Base-by-base conservation (phyloP, 306 rosid genomes). In the Citrullus colocynthis region DNA sequence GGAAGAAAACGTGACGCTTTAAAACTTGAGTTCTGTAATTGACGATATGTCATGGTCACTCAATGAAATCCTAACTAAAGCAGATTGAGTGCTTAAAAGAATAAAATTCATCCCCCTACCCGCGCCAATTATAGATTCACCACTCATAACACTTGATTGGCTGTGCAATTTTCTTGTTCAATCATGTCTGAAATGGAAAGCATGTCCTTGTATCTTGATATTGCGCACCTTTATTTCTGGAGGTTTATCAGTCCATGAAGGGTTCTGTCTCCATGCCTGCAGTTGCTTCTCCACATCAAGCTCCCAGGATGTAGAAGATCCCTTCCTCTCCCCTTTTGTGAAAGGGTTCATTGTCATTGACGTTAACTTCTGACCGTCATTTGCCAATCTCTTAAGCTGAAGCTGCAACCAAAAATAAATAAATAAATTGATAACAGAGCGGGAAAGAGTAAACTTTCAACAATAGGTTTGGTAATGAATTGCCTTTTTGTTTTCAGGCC, bases 191-290 rank as follows among this genome's bases (percentile, higher is more conserved):
- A 6, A 44, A 37, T 71, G 75, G 44, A 78, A 83, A 84, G 41
- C 28, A 74, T 28, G 56, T 37, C 75, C 79, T 32, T 67, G 55
- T 51, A 24, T 67, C 62, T 21, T 34, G 52, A 78, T 18, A 64
- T 21, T 70, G 45, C 82, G 81, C 72, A 95, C 99, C 97, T 92
- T 87, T 79, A 92, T 74, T 59, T 84, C 73, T 14, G 93, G 84
- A 69, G 91, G 83, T 81, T 83, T 87, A 83, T 92, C 98, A 64
- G 32, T 87, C 99, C 99, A 95, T 44, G 89, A 87, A 78, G 96
- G 96, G 78, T 92, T 92, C 82, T 88, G 92, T 85, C 85, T 86
- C 99, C 98, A 95, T 20, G 91, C 92, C 79, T 81, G 91, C 84
- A 95, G 30, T 84, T 95, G 99, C 85, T 89, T 93, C 81, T 87